Base-by-base conservation (phyloP, 164 flowering plant species). In the Annona cherimola region DNA sequence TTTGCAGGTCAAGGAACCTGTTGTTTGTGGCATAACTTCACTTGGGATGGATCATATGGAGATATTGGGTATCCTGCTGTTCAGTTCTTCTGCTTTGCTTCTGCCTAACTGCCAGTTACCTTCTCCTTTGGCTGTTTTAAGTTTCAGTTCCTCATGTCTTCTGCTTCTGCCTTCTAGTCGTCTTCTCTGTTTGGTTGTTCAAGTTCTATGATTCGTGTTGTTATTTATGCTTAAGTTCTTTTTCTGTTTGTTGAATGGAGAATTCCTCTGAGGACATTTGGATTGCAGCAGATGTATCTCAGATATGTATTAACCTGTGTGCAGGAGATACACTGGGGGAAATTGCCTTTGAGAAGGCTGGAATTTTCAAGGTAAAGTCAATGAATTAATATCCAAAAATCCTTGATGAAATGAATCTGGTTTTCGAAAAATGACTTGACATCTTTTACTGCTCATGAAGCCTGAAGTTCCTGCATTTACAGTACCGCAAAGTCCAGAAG, bases 1-100 rank as follows among this genome's bases (percentile, higher is more conserved):
- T 61, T 44, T 80, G 76, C 96, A 94, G 98, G 83, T 94, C 67
- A 80, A 86, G 77, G 79, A 84, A 67, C 98, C 98, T 69, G 76
- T 87, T 77, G 98, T 89, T 9, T 90, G 98, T 81, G 98, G 97
- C 65, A 81, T 94, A 63, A 63, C 93, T 73, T 89, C 98, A 19
- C 77, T 94, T 43, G 98, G 98, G 44, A 85, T 87, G 90, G 98
- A 94, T 83, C 98, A 94, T 76, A 87, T 77, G 70, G 98, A 92
- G 73, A 45, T 75, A 57, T 77, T 92, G 71, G 98, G 97, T 89
- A 66, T 1, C 75, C 72, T 44, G 20, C 67, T 75, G 71, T 45
- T 69, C n/a, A 9, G 67, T 19, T 67, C 14, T n/a, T n/a, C n/a
- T n/a, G n/a, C n/a, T n/a, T n/a, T n/a, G n/a, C n/a, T n/a, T n/a